Percentiles rank a stretch among this genome's conserved stretches.
phyloP scores from a whole-genome alignment of 169 alveolate species.

The Eimeria sp. region DNA sequence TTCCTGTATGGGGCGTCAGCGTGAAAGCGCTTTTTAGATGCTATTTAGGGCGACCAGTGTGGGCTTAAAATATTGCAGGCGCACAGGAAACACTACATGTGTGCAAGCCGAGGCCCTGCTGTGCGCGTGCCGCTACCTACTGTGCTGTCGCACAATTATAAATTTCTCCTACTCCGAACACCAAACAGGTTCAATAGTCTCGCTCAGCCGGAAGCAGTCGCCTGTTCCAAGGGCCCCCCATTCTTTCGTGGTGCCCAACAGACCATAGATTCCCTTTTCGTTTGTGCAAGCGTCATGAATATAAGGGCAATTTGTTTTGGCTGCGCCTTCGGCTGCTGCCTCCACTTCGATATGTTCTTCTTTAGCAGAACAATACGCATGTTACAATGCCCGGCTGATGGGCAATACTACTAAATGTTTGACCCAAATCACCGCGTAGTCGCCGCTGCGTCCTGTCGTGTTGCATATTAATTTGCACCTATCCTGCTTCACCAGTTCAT shows the following conservation, averaged over 20 bases:
- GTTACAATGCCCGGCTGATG: background rate
- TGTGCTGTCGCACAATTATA: too few species aligned
- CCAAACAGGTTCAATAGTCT: background rate
- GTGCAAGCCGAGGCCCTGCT: too few species aligned
- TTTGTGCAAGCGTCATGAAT: too few species aligned
- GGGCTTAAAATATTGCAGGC: too few species aligned
- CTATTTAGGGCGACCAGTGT: too few species aligned
- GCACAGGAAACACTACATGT: too few species aligned
- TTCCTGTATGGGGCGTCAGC: too few species aligned
- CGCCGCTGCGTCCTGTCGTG: background rate
- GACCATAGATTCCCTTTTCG: too few species aligned
- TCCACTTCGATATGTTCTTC: background rate
- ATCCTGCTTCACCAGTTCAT: background rate
- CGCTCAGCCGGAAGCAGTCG: background rate
- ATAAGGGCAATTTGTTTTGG: background rate
- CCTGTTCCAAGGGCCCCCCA: too few species aligned
- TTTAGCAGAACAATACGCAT: background rate
- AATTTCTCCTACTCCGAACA: background rate
- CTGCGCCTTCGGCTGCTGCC: background rate
- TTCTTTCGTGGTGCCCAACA: too few species aligned
- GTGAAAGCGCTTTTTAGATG: too few species aligned
- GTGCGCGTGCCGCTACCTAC: too few species aligned
- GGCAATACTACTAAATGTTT: background rate
- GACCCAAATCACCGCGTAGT: background rate
- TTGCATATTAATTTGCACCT: background rate